Evolutionary conservation across 2,329 filamentous ascomycete species (phyloP).

Genomic region (Cercospora sp.): DNA sequence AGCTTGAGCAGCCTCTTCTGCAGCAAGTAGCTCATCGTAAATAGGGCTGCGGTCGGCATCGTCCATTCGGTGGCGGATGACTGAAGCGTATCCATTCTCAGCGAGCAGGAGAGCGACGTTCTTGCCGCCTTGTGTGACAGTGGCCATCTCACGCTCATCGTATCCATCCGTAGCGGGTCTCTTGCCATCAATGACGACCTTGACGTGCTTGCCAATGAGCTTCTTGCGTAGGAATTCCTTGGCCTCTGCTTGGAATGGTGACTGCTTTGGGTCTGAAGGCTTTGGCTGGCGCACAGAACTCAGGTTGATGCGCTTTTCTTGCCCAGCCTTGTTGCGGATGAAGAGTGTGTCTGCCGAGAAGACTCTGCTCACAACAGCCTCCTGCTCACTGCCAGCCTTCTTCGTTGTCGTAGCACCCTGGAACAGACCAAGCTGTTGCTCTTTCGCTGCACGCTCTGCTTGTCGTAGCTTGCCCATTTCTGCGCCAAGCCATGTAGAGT

Average conservation of each 20-base stretch:
- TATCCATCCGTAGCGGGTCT: constrained; percentile 87
- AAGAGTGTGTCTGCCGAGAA: constrained; percentile 87
- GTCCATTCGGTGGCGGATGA: constrained; percentile 92
- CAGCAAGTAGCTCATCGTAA: constrained; percentile 83
- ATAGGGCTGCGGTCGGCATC: constrained; percentile 91
- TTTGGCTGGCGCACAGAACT: constrained; percentile 95
- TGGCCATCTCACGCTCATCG: constrained; percentile 92
- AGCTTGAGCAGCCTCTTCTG: constrained; percentile 78
- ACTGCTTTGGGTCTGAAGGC: constrained; percentile 78
- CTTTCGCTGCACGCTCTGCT: constrained; percentile 83
- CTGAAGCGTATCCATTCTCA: constrained; percentile 89
- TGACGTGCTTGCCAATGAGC: constrained; percentile 93
- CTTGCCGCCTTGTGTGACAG: constrained; percentile 77
- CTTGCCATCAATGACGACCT: constrained; percentile 83
- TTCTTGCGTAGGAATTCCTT: constrained; percentile 95
- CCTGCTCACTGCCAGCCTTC: constrained; percentile 62
- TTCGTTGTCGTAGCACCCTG: constrained; percentile 70
- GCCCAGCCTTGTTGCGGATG: constrained; percentile 78
- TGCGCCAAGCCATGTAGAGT: constrained; percentile 84
- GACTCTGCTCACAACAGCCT: constrained; percentile 82
- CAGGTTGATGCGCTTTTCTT: constrained; percentile 85
- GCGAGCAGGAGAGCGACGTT: constrained; percentile 83
- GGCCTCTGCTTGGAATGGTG: constrained; percentile 85
- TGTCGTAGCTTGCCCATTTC: constrained; percentile 84
- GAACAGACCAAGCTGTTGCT: constrained; percentile 74